Evolutionary conservation across 1,284 basidiomycete genomes (phyloP).

Genomic region (Sphaerobolus stellatus): DNA sequence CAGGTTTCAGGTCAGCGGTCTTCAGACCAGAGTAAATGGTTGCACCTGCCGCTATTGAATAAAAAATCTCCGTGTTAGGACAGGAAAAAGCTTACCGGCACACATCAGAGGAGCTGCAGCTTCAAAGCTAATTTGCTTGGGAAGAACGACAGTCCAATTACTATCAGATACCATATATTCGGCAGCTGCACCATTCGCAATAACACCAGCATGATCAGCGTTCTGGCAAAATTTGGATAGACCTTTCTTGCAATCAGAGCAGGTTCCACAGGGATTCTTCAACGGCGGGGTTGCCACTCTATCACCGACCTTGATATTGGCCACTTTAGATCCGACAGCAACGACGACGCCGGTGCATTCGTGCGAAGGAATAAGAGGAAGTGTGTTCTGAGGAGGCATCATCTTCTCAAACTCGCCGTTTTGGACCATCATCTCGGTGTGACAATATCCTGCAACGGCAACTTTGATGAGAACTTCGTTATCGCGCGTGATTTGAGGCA

Average conservation of each 20-base stretch:
- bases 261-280: conserved; percentile 8
- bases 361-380: conserved; percentile 10
- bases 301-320: conserved; percentile 10
- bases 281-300: conserved; percentile 1
- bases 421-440: conserved; percentile 8
- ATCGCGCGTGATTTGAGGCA: conserved; percentile 1
- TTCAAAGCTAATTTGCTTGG: conserved; percentile 31
- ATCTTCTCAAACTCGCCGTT: conserved; percentile 7
- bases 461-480: conserved; percentile 13
- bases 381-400: not conserved
- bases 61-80: not conserved
- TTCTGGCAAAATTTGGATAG: not conserved
- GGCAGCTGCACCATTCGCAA: conserved; percentile 30
- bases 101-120: conserved; percentile 32
- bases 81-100: conserved; percentile 16
- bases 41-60: not conserved
- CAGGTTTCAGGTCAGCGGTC: conserved; percentile 8
- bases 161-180: conserved; percentile 31
- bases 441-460: conserved; percentile 11
- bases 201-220: conserved; percentile 9
- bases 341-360: conserved; percentile 7
- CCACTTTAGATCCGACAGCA: conserved; percentile 3
- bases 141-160: conserved; percentile 27
- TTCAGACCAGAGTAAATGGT: conserved; percentile 19
- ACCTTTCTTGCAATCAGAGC: conserved; percentile 1